A percentile compares a stretch with the other conserved stretches of the same genome.
phyloP scores from a whole-genome alignment of 2,329 filamentous ascomycete species.

The Blumeria graminis region DNA sequence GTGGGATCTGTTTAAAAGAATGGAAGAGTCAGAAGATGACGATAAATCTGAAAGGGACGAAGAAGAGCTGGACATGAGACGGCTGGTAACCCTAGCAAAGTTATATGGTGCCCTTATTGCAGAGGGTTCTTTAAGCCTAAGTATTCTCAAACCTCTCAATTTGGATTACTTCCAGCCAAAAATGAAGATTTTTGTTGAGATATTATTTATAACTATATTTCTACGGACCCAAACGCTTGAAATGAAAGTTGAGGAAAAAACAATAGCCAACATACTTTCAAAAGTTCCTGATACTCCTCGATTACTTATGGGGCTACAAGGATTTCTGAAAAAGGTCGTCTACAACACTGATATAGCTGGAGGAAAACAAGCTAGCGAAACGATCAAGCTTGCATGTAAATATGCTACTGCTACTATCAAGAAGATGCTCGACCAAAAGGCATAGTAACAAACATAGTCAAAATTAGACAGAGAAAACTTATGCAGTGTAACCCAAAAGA shows the following conservation, averaged over 20 bases:
- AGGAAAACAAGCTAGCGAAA: conserved; percentile 23
- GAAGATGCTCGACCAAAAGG: neutral
- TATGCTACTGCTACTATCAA: conserved; percentile 17
- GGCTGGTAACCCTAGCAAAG: conserved; percentile 42
- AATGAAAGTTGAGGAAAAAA: conserved; percentile 23
- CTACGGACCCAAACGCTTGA: conserved; percentile 26
- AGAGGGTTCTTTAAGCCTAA: conserved; percentile 32
- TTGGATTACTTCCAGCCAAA: conserved; percentile 54
- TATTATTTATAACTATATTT: conserved; percentile 54
- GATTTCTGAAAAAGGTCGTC: conserved; percentile 56
- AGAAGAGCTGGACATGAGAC: conserved; percentile 26
- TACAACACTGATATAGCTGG: conserved; percentile 33
- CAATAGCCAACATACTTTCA: conserved; percentile 41
- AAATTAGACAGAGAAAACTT: too few relatives aligned
- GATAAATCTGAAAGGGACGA: conserved; percentile 25
- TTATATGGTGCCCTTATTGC: conserved; percentile 39
- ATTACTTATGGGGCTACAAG: conserved; percentile 51
- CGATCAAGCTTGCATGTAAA: conserved; percentile 24
- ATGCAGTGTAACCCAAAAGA: too few relatives aligned
- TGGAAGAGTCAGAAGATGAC: conserved; percentile 50
- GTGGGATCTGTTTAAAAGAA: conserved; percentile 61
- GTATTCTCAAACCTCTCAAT: conserved; percentile 46
- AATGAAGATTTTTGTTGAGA: conserved; percentile 55
- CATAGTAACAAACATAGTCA: too few relatives aligned
- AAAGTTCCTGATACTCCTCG: conserved; percentile 37